Percentiles rank a stretch among this genome's conserved stretches.
These are phyloP conservation scores for Pelargonium nanum DNA, from an alignment of 345 rosid species.

Conservation along the genomic window DNA sequence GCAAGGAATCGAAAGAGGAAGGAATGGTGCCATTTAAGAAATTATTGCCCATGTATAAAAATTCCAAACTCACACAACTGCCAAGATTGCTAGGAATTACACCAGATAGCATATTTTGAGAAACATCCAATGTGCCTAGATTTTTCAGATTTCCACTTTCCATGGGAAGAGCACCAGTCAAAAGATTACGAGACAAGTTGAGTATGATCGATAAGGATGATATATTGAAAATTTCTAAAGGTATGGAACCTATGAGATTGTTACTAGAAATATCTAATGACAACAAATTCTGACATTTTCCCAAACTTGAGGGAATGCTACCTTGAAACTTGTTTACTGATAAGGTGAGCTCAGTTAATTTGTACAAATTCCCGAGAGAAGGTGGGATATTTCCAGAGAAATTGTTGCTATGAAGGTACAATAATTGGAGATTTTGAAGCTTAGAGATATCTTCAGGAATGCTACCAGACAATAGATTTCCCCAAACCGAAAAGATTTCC, in stretches of 20 bases:
- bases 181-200: constrained; percentile 9
- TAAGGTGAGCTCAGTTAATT: neutral
- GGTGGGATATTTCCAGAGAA: constrained; percentile 3
- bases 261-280: neutral
- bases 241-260: constrained; percentile 10
- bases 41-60: constrained; percentile 3
- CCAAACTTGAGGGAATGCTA: constrained; percentile 1
- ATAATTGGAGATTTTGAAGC: neutral
- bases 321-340: constrained; percentile 8
- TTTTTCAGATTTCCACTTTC: constrained; percentile 2
- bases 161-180: constrained; percentile 12
- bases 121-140: neutral
- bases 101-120: constrained; percentile 3
- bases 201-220: constrained; percentile 5
- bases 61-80: neutral
- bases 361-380: constrained; percentile 9
- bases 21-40: constrained; percentile 5
- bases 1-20: constrained; percentile 1
- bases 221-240: constrained; percentile 8
- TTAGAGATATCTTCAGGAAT: constrained; percentile 3
- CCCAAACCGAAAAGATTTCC: neutral
- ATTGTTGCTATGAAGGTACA: neutral
- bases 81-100: neutral
- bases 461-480: constrained; percentile 2
- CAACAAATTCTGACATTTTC: neutral